Evolutionary conservation across 768 basidiomycete species (phyloP).

Genomic region (Imleria badia): DNA sequence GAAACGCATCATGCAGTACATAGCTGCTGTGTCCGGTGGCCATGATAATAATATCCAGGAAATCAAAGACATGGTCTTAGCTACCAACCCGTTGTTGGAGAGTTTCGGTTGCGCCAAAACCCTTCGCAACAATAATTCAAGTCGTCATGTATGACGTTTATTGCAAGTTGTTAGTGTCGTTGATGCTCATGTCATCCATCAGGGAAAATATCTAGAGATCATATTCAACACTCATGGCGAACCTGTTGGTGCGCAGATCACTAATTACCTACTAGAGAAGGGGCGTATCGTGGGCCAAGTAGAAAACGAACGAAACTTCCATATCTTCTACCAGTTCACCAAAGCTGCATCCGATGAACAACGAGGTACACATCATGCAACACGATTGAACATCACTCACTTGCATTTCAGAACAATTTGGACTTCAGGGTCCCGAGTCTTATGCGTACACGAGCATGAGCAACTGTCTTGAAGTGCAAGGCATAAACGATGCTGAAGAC

Average conservation of each 20-base stretch:
- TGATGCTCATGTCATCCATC: slow-evolving; percentile 14
- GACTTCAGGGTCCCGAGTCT: slow-evolving; percentile 92
- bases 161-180: background rate
- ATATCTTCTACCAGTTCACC: slow-evolving; percentile 99
- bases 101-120: slow-evolving; percentile 99
- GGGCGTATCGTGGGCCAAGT: slow-evolving; percentile 96
- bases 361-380: slow-evolving; percentile 56
- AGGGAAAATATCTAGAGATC: slow-evolving; percentile 99
- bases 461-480: slow-evolving; percentile 87
- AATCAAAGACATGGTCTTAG: slow-evolving; percentile 99
- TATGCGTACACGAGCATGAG: slow-evolving; percentile 93
- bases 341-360: slow-evolving; percentile 90
- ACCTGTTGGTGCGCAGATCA: slow-evolving; percentile 96
- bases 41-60: slow-evolving; percentile 91
- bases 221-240: slow-evolving; percentile 95
- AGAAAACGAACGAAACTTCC: slow-evolving; percentile 94
- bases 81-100: slow-evolving; percentile 95
- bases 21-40: slow-evolving; percentile 92
- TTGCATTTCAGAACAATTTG: slow-evolving; percentile 73
- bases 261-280: slow-evolving; percentile 97
- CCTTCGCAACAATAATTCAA: slow-evolving; percentile 96
- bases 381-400: slow-evolving; percentile 8
- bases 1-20: slow-evolving; percentile 99
- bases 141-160: slow-evolving; percentile 81
- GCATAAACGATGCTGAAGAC: slow-evolving; percentile 87